These are phyloP conservation scores for Oryza rufipogon DNA, from an alignment of 176 grass and related monocot species.

Conservation along the genomic window DNA sequence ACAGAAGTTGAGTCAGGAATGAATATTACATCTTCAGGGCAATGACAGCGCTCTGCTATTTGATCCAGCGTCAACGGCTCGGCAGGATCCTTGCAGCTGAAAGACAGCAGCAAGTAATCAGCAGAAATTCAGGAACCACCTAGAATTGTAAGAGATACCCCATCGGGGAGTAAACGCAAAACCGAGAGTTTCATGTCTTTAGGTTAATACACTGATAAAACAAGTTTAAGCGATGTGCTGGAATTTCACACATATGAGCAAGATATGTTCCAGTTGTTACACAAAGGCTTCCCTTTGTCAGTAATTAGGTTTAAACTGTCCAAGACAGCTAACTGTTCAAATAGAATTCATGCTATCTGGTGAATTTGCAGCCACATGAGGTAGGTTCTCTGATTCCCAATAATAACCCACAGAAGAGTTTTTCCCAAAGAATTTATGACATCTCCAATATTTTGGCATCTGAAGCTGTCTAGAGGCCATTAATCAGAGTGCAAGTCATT, in stretches of 20 bases:
- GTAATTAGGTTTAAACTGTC: too few relatives aligned
- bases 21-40: slow-evolving; percentile 70
- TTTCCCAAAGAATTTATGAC: background rate
- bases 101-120: slow-evolving; percentile 43
- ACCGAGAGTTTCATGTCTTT: background rate
- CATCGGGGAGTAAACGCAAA: background rate
- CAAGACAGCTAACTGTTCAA: background rate
- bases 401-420: background rate
- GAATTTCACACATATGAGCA: background rate
- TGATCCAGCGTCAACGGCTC: slow-evolving; percentile 83
- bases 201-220: background rate
- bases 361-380: background rate
- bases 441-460: background rate
- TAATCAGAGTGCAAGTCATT: too few relatives aligned
- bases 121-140: background rate
- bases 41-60: slow-evolving; percentile 91
- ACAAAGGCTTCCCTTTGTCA: background rate
- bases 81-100: slow-evolving; percentile 85
- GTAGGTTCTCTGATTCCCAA: background rate
- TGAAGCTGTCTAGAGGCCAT: background rate
- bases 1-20: background rate
- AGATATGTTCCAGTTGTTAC: slow-evolving; percentile 12
- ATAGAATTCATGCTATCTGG: background rate
- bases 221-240: background rate
- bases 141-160: background rate